Conservation (phyloP, 1,139 yeast genomes). For the Kodamaea arcana region DNA sequence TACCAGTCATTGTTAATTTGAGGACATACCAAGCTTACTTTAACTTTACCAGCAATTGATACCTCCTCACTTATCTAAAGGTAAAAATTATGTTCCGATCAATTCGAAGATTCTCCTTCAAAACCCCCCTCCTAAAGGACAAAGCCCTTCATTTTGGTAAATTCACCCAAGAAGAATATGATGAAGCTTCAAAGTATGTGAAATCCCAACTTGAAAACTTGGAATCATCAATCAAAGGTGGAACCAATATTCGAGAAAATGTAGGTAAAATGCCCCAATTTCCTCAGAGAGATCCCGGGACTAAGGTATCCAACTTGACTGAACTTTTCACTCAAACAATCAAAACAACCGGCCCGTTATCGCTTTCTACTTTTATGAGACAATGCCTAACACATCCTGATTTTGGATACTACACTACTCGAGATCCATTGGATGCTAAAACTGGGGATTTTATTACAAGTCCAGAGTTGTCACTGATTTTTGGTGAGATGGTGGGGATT, state of each 20-base stretch:
- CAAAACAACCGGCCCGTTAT: constrained; percentile 70
- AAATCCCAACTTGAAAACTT: constrained; percentile 31
- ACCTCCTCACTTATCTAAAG: too few relatives aligned
- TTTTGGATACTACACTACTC: constrained; percentile 74
- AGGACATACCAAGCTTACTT: too few relatives aligned
- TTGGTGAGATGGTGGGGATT: constrained; percentile 81
- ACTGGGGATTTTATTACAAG: constrained; percentile 80
- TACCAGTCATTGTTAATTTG: too few relatives aligned
- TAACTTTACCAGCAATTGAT: too few relatives aligned
- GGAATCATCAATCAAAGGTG: constrained; percentile 40
- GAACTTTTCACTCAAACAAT: constrained; percentile 52
- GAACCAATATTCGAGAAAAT: constrained; percentile 32
- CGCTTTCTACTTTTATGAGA: constrained; percentile 72
- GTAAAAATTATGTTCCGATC: neutral
- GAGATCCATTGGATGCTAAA: constrained; percentile 62
- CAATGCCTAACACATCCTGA: constrained; percentile 79
- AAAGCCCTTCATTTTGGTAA: constrained; percentile 24
- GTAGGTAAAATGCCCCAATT: constrained; percentile 35
- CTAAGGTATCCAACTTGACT: constrained; percentile 26
- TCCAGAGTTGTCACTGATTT: constrained; percentile 84
- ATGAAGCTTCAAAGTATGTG: constrained; percentile 34
- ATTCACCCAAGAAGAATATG: constrained; percentile 40
- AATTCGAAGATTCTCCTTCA: neutral
- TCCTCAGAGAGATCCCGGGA: constrained; percentile 20
- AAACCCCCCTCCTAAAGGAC: neutral